A percentile compares a stretch with the other conserved stretches of the same genome.
phyloP scores from a whole-genome alignment of 208 protist species.

The Wallacemonas sp. region DNA sequence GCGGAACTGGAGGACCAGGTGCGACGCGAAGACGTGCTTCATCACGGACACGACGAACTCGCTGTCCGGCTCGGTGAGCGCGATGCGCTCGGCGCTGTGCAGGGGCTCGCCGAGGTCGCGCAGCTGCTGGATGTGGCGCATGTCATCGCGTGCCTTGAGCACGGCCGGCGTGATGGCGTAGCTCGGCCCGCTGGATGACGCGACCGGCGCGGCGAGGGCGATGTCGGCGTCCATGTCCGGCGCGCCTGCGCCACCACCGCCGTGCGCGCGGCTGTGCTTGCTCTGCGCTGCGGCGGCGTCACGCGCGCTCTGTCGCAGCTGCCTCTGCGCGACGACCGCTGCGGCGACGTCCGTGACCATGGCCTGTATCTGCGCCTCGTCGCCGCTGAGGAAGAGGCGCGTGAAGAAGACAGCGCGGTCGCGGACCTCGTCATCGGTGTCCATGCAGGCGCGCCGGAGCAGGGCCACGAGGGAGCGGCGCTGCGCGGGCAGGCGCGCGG shows the following conservation, averaged over 20 bases:
- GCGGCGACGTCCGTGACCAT: conserved; percentile 77
- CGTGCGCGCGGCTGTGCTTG: neutral
- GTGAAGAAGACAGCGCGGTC: conserved; percentile 96
- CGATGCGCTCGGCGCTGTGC: conserved; percentile 49
- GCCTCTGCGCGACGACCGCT: conserved; percentile 42
- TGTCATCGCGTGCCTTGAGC: conserved; percentile 63
- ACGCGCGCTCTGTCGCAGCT: conserved; percentile 21
- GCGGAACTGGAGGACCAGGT: conserved; percentile 96
- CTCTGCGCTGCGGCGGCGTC: conserved; percentile 16
- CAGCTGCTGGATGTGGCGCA: conserved; percentile 70
- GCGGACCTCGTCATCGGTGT: conserved; percentile 98
- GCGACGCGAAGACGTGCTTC: conserved; percentile 92
- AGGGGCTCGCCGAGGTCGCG: conserved; percentile 70
- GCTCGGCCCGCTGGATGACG: neutral
- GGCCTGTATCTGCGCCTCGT: conserved; percentile 59
- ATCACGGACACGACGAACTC: conserved; percentile 97
- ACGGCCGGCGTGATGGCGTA: conserved; percentile 28
- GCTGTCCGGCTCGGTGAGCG: conserved; percentile 95
- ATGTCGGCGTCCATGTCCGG: neutral
- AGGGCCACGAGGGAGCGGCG: conserved; percentile 88
- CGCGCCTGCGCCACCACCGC: neutral
- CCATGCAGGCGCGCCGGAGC: conserved; percentile 90
- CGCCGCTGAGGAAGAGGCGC: conserved; percentile 77
- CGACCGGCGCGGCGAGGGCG: neutral
- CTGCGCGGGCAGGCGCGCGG: conserved; percentile 82